Conservation (phyloP, 257 asterid genomes). For the Solanum pinnatisectum region DNA sequence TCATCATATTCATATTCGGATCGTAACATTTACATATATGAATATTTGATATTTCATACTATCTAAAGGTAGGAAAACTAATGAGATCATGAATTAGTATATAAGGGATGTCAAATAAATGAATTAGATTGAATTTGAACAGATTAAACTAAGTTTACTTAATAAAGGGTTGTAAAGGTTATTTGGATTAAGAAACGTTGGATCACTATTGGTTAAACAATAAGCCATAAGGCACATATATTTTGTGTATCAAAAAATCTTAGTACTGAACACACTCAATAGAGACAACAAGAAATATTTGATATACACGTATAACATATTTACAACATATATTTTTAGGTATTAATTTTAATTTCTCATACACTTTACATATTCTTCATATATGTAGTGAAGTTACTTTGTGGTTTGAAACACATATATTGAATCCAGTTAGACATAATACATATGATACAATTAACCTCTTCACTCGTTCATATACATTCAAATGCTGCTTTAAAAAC, state of each 20-base stretch:
- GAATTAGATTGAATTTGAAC: not conserved
- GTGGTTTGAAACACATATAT: too few relatives aligned
- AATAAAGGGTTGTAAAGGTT: not conserved
- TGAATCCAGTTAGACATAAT: too few relatives aligned
- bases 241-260: not conserved
- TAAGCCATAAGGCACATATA: too few relatives aligned
- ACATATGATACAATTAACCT: too few relatives aligned
- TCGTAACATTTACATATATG: not conserved
- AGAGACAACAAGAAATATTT: not conserved
- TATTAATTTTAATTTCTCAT: not conserved
- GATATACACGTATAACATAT: not conserved
- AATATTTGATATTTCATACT: not conserved
- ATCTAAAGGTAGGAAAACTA: not conserved
- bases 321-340: not conserved
- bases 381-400: too few relatives aligned
- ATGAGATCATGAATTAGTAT: not conserved
- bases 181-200: not conserved
- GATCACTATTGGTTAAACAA: too few relatives aligned
- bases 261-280: not conserved
- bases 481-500: not conserved
- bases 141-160: not conserved
- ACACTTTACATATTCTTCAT: too few relatives aligned
- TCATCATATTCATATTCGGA: too few relatives aligned
- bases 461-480: too few relatives aligned
- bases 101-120: not conserved